Percentiles rank a stretch among this genome's conserved stretches.
Evolutionary conservation across 2,329 filamentous ascomycete species (phyloP).

Genomic region (Botrytis aclada): DNA sequence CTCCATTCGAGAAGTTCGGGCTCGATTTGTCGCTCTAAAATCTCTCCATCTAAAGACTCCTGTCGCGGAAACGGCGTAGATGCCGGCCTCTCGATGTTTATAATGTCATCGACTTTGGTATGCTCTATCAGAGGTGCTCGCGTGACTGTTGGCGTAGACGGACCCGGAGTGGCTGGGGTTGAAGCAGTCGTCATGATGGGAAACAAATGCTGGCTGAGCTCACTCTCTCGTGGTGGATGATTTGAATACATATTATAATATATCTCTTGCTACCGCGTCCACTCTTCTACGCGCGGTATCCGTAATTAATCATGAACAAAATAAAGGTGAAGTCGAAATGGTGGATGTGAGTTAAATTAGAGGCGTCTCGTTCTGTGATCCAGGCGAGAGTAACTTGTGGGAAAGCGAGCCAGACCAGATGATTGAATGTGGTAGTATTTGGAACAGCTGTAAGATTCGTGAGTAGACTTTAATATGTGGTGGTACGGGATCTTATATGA

Average conservation of each 20-base stretch:
- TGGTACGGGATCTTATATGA: constrained; percentile 11
- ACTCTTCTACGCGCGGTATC: constrained; percentile 8
- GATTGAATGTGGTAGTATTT: not conserved
- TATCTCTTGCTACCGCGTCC: not conserved
- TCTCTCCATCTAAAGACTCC: constrained; percentile 32
- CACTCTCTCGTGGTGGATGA: constrained; percentile 23
- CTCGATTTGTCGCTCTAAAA: constrained; percentile 25
- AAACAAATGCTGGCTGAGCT: constrained; percentile 26
- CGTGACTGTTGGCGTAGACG: constrained; percentile 36
- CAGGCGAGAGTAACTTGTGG: not conserved
- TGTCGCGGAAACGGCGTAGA: constrained; percentile 38
- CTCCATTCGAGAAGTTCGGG: not conserved
- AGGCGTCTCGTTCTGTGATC: not conserved
- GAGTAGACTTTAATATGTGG: not conserved
- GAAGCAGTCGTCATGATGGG: constrained; percentile 36
- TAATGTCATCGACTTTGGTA: constrained; percentile 31
- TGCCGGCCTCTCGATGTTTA: constrained; percentile 35
- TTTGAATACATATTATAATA: constrained; percentile 2
- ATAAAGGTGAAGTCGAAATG: constrained; percentile 3
- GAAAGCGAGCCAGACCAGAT: not conserved
- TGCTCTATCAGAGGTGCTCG: constrained; percentile 28
- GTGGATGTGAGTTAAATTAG: not conserved
- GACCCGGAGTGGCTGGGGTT: constrained; percentile 35
- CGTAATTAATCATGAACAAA: constrained; percentile 9
- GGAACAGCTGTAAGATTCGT: not conserved